phyloP scores from a whole-genome alignment of 176 grass and related monocot genomes.

The Secale cereale region DNA sequence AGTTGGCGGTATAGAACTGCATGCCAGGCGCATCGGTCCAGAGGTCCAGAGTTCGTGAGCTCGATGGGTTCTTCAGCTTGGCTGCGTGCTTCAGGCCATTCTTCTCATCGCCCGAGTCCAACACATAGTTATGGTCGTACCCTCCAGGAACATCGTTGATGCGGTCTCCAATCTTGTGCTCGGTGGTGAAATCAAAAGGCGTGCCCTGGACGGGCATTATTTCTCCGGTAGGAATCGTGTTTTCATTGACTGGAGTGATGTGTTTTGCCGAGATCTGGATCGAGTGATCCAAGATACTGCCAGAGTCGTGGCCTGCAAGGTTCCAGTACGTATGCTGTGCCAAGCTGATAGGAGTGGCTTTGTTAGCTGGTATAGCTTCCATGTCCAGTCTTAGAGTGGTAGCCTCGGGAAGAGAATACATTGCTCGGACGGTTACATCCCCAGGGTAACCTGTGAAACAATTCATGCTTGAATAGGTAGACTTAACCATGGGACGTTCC shows the following conservation, averaged over 20 bases:
- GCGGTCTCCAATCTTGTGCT: slow-evolving; percentile 49
- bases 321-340: slow-evolving; percentile 97
- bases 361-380: slow-evolving; percentile 62
- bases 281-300: slow-evolving; percentile 55
- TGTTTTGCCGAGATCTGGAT: slow-evolving; percentile 67
- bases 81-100: slow-evolving; percentile 69
- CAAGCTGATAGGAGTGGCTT: slow-evolving; percentile 70
- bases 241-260: slow-evolving; percentile 70
- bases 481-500: neutral
- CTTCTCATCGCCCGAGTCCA: slow-evolving; percentile 58
- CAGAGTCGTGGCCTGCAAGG: slow-evolving; percentile 85
- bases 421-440: slow-evolving; percentile 49
- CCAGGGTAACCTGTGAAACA: slow-evolving; percentile 70
- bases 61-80: slow-evolving; percentile 53
- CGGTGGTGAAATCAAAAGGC: slow-evolving; percentile 64
- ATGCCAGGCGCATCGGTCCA: slow-evolving; percentile 79
- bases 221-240: slow-evolving; percentile 69
- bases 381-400: slow-evolving; percentile 75
- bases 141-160: slow-evolving; percentile 51
- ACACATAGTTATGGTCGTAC: slow-evolving; percentile 68
- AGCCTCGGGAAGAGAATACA: slow-evolving; percentile 60
- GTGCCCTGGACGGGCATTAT: slow-evolving; percentile 56
- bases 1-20: slow-evolving; percentile 88
- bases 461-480: neutral
- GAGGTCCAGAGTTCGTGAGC: slow-evolving; percentile 47